phyloP scores from a whole-genome alignment of 257 asterid genomes.

The Solanum lycopersicoides region DNA sequence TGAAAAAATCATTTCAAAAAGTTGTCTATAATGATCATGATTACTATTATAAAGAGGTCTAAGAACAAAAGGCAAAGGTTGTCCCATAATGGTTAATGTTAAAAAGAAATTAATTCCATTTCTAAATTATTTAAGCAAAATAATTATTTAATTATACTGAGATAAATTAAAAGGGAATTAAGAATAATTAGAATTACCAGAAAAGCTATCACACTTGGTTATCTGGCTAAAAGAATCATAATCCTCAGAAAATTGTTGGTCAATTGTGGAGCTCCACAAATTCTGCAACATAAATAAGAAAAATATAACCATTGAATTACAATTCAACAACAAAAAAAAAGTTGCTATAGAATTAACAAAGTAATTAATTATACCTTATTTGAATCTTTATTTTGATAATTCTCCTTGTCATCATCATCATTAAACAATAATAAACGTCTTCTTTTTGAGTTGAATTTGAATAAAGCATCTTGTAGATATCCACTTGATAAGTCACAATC shows the following conservation, averaged over 20 bases:
- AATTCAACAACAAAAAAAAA: background rate
- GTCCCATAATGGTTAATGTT: background rate
- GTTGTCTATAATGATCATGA: background rate
- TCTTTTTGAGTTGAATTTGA: conserved; percentile 62
- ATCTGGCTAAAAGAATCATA: conserved; percentile 20
- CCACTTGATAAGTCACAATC: conserved; percentile 54
- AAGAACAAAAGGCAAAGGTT: background rate
- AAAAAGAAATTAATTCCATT: background rate
- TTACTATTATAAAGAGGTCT: background rate
- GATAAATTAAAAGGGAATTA: background rate
- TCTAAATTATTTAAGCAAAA: background rate
- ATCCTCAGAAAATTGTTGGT: conserved; percentile 17
- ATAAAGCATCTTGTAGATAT: conserved; percentile 80
- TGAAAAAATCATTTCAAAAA: background rate
- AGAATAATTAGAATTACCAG: conserved; percentile 8
- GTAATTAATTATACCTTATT: background rate
- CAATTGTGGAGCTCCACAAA: conserved; percentile 15
- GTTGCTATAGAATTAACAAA: background rate
- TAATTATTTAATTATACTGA: background rate
- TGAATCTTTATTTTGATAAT: conserved; percentile 2
- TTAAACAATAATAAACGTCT: conserved; percentile 35
- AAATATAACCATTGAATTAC: background rate
- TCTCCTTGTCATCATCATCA: conserved; percentile 3
- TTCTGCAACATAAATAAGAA: conserved; percentile 9
- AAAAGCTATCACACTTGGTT: conserved; percentile 21